phyloP scores from a whole-genome alignment of 1,284 basidiomycete genomes.

The Thecaphora thlaspeos region DNA sequence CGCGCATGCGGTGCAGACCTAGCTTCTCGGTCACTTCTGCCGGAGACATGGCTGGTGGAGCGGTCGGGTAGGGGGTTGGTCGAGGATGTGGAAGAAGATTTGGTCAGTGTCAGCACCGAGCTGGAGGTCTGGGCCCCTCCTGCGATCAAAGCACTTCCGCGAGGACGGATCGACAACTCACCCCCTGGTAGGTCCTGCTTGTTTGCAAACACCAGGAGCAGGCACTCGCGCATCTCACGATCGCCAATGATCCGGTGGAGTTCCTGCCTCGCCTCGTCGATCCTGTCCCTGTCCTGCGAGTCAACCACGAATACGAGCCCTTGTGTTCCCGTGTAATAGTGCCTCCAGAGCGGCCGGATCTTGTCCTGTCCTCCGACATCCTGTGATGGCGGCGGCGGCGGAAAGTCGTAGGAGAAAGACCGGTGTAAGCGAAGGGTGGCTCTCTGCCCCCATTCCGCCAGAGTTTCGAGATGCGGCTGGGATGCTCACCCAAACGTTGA shows the following conservation, averaged over 20 bases:
- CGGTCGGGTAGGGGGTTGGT: too few species aligned
- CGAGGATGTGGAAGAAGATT: too few species aligned
- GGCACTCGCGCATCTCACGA: constrained; percentile 95
- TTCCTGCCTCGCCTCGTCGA: constrained; percentile 95
- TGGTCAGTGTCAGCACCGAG: too few species aligned
- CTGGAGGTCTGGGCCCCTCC: too few species aligned
- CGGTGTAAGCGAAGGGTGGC: too few species aligned
- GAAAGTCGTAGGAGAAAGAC: neutral
- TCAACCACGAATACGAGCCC: constrained; percentile 70
- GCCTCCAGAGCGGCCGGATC: constrained; percentile 72
- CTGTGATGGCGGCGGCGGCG: constrained; percentile 30
- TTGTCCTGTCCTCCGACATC: constrained; percentile 61
- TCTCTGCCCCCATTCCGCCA: too few species aligned
- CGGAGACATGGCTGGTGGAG: constrained; percentile 79
- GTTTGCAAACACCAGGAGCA: constrained; percentile 96
- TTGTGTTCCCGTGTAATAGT: constrained; percentile 76
- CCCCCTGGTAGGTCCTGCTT: constrained; percentile 98
- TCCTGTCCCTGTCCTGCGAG: constrained; percentile 81
- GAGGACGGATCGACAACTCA: too few species aligned
- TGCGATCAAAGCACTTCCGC: too few species aligned
- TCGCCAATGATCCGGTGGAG: constrained; percentile 94
- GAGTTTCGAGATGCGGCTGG: neutral
- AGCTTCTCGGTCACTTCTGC: constrained; percentile 98
- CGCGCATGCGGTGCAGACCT: constrained; percentile 90
- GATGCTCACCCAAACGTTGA: constrained; percentile 45